These are phyloP conservation scores for Fagus sylvatica DNA, from an alignment of 306 rosid species.

Conservation along the genomic window DNA sequence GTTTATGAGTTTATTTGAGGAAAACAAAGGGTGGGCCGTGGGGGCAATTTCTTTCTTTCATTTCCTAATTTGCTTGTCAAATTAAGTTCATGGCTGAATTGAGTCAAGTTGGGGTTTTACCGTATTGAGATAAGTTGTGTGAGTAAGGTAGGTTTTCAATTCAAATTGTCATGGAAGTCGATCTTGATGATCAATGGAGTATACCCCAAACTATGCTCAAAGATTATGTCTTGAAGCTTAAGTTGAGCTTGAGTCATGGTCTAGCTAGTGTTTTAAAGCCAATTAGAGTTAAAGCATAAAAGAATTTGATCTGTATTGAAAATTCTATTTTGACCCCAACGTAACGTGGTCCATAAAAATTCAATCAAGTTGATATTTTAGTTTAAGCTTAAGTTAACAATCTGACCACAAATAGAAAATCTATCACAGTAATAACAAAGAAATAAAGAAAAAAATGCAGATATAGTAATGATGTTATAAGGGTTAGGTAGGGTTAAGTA, in stretches of 20 bases:
- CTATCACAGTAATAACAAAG: no score
- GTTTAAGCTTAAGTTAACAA: no score
- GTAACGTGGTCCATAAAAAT: no score
- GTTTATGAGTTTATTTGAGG: not conserved
- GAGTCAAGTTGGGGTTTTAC: not conserved
- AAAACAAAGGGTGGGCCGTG: no score
- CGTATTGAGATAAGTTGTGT: no score
- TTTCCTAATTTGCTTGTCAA: not conserved
- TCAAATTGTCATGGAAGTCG: not conserved
- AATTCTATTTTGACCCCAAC: no score
- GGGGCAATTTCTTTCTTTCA: not conserved
- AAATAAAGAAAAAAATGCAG: no score
- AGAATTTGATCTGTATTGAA: not conserved
- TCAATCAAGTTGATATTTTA: no score
- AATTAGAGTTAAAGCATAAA: not conserved
- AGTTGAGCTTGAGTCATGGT: conserved; percentile 2
- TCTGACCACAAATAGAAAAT: no score
- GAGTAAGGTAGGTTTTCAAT: not conserved
- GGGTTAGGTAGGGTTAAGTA: no score
- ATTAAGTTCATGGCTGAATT: not conserved
- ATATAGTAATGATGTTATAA: no score
- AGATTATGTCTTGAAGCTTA: not conserved
- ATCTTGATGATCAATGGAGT: not conserved
- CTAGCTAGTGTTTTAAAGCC: not conserved
- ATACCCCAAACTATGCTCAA: not conserved